Base-by-base conservation (phyloP, 164 flowering plant species). In the Echeveria elegans region DNA sequence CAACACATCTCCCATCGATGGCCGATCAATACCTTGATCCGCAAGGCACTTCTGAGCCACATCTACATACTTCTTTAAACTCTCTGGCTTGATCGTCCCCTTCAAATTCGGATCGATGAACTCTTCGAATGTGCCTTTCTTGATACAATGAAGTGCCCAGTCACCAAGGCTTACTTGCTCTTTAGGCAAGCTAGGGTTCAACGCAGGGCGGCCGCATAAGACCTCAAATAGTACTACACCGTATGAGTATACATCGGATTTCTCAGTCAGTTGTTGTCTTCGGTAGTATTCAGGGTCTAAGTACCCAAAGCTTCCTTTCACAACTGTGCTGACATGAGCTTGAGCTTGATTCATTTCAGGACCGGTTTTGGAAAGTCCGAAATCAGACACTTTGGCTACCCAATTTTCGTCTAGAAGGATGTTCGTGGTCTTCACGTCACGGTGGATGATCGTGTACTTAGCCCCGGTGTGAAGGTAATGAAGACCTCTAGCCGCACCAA, bases 221-320 rank as follows among this genome's bases (percentile, higher is more conserved):
- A 71, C 80, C 75, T 83, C 88, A 11, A 87, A 85, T 4, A 83
- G 80, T n/a, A 85, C 89, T 16, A 85, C 87, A 19, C 88, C 89
- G 58, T 85, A 87, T 0, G 92, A 85, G 68, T 87, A 87, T 82
- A 40, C 45, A 11, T 40, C 45, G 14, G 45, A 40, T 14, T 40
- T 40, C 45, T 40, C 45, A 7, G 45, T 86, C 70, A 87, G 26
- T 60, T 88, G 90, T 36, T 86, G 88, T 19, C 90, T 78, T 9
- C 78, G 50, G 73, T 82, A 87, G 64, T 87, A 85, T 69, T 87
- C 92, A 2, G 92, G 92, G 68, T 87, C 92, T 43, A 40, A 40
- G 9, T 40, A 40, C 11, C 45, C 45, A 40, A 40, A 40, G 11
- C 45, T 40, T 8, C 45, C 92, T 58, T 87, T 87, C 50, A 86